Percentiles rank a stretch among this genome's conserved stretches.
phyloP scores from a whole-genome alignment of 2,329 filamentous ascomycete genomes.

The Aspergillus texensis region DNA sequence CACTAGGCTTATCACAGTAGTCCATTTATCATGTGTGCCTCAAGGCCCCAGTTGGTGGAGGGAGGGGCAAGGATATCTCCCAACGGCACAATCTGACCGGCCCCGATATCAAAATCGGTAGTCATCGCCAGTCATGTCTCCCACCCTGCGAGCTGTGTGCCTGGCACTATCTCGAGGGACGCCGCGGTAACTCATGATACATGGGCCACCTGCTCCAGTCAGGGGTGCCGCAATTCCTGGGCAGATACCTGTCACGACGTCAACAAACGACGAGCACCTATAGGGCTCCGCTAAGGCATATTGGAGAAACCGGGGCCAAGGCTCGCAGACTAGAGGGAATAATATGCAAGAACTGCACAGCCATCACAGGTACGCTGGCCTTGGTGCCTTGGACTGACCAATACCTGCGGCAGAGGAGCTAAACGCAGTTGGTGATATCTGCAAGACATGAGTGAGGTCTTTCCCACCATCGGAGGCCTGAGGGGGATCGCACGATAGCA shows the following conservation, averaged over 20 bases:
- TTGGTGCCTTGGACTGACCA: constrained; percentile 17
- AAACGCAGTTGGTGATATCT: constrained; percentile 35
- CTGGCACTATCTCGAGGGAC: constrained; percentile 9
- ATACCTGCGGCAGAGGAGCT: constrained; percentile 18
- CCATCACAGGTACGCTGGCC: constrained; percentile 23
- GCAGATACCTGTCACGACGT: constrained; percentile 17
- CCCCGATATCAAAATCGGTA: constrained; percentile 15
- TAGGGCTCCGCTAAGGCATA: constrained; percentile 16
- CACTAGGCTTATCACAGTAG: constrained; percentile 14
- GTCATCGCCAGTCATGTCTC: constrained; percentile 7
- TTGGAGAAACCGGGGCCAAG: constrained; percentile 7
- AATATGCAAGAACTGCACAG: constrained; percentile 27
- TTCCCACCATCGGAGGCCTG: neutral
- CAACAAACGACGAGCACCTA: constrained; percentile 13
- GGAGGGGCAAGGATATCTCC: constrained; percentile 9
- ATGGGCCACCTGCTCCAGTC: constrained; percentile 21
- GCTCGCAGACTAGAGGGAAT: constrained; percentile 15
- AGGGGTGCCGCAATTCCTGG: constrained; percentile 20
- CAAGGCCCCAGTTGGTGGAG: constrained; percentile 8
- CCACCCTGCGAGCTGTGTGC: constrained; percentile 10
- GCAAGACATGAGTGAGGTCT: constrained; percentile 9
- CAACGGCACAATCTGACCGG: constrained; percentile 16
- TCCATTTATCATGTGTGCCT: constrained; percentile 18
- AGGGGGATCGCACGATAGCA: constrained; percentile 1
- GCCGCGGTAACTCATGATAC: constrained; percentile 15